Conservation (phyloP, 257 asterid species). For the Datura wrightii region DNA sequence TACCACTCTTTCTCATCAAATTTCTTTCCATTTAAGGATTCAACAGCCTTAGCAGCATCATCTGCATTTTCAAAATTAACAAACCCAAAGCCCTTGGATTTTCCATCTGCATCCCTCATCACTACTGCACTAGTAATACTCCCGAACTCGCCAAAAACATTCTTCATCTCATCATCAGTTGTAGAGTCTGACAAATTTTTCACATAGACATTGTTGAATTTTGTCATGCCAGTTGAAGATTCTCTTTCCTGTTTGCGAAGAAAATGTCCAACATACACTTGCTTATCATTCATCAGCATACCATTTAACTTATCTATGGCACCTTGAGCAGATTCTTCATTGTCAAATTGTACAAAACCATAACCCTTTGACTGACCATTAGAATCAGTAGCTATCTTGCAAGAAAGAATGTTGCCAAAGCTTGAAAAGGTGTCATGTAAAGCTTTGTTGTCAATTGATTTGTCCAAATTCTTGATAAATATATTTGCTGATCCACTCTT, state of each 20-base stretch:
- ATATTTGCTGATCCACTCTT: slow-evolving; percentile 87
- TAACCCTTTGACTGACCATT: slow-evolving; percentile 71
- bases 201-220: slow-evolving; percentile 69
- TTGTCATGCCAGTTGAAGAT: slow-evolving; percentile 38
- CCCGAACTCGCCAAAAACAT: slow-evolving; percentile 61
- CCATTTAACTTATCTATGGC: slow-evolving; percentile 74
- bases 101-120: slow-evolving; percentile 76
- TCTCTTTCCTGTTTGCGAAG: slow-evolving; percentile 76
- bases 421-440: slow-evolving; percentile 65
- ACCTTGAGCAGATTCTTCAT: slow-evolving; percentile 58
- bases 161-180: slow-evolving; percentile 66
- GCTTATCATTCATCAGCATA: slow-evolving; percentile 74
- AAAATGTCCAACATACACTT: slow-evolving; percentile 71
- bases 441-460: slow-evolving; percentile 64
- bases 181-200: slow-evolving; percentile 63
- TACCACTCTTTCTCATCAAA: slow-evolving; percentile 70
- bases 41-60: slow-evolving; percentile 75
- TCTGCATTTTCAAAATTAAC: slow-evolving; percentile 72
- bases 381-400: slow-evolving; percentile 69
- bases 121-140: slow-evolving; percentile 70
- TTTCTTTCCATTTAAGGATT: slow-evolving; percentile 65
- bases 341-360: slow-evolving; percentile 70
- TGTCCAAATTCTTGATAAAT: slow-evolving; percentile 77
- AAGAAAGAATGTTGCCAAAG: slow-evolving; percentile 75
- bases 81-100: slow-evolving; percentile 72